phyloP scores from a whole-genome alignment of 2,329 filamentous ascomycete species.

The Colletotrichum simmondsii region DNA sequence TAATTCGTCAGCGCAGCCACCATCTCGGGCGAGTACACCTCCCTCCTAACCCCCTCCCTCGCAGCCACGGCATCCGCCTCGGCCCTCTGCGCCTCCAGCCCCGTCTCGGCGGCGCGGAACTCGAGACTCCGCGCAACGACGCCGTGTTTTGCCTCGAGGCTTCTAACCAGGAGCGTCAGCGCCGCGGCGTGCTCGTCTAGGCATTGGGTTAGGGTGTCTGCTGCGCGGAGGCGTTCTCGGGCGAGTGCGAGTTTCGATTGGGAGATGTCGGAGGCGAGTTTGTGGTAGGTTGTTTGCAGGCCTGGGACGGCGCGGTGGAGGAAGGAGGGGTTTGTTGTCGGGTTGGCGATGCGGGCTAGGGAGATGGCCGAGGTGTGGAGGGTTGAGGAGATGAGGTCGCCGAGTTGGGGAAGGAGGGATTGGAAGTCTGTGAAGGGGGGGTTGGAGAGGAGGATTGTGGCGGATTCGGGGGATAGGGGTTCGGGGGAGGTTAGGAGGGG shows the following conservation, averaged over 20 bases:
- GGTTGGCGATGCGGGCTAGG: conserved; percentile 60
- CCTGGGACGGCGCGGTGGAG: conserved; percentile 67
- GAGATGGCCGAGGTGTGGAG: conserved; percentile 60
- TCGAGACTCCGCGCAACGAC: conserved; percentile 61
- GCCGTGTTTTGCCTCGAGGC: conserved; percentile 66
- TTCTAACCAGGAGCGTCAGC: conserved; percentile 56
- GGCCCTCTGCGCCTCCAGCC: conserved; percentile 54
- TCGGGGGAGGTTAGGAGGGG: conserved; percentile 53
- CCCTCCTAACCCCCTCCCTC: conserved; percentile 46
- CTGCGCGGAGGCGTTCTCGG: conserved; percentile 50
- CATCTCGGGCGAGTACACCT: conserved; percentile 59
- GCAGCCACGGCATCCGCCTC: conserved; percentile 50
- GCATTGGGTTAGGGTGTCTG: conserved; percentile 49
- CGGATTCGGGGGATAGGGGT: conserved; percentile 48
- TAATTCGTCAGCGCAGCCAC: conserved; percentile 58
- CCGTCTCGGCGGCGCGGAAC: conserved; percentile 58
- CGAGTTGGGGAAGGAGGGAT: conserved; percentile 58
- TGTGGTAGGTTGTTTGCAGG: conserved; percentile 52
- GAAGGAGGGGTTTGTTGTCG: conserved; percentile 63
- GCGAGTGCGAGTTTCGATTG: conserved; percentile 47
- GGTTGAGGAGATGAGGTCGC: conserved; percentile 58
- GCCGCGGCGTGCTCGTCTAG: conserved; percentile 52
- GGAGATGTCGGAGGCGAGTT: conserved; percentile 48
- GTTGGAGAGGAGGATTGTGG: conserved; percentile 58
- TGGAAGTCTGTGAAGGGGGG: conserved; percentile 62